phyloP scores from a whole-genome alignment of 192 early-diverging fungal species.

The Backusella liffmaniae region DNA sequence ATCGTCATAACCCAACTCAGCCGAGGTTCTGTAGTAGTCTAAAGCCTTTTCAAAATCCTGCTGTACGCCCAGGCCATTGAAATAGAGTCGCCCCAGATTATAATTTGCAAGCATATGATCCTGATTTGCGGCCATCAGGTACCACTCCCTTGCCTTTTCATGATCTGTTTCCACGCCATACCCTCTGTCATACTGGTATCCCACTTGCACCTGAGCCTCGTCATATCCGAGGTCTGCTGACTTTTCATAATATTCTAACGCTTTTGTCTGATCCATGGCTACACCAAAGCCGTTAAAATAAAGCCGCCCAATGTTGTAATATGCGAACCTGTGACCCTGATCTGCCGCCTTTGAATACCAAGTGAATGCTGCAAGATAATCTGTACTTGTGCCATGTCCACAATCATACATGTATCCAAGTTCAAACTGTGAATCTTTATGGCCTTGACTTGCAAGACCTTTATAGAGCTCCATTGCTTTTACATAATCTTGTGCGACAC shows the following conservation, averaged over 20 bases:
- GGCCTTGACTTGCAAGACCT: constrained; percentile 52
- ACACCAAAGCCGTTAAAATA: constrained; percentile 85
- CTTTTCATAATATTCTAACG: constrained; percentile 49
- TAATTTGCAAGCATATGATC: constrained; percentile 82
- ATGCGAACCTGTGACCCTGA: constrained; percentile 52
- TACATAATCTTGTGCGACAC: constrained; percentile 46
- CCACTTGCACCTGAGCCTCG: constrained; percentile 45
- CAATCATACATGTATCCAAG: constrained; percentile 75
- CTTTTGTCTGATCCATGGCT: constrained; percentile 43
- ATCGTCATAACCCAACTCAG: constrained; percentile 48
- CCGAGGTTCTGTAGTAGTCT: background rate
- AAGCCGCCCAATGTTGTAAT: constrained; percentile 75
- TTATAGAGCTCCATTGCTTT: constrained; percentile 62
- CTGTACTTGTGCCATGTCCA: constrained; percentile 51
- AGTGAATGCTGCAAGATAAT: constrained; percentile 46
- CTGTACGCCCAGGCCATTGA: constrained; percentile 67
- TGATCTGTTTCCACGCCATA: constrained; percentile 32
- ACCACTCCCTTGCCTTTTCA: constrained; percentile 61
- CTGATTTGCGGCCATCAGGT: constrained; percentile 65
- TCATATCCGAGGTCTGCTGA: constrained; percentile 52
- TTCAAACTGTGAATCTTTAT: constrained; percentile 60
- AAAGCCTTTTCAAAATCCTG: constrained; percentile 48
- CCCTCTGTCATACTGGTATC: background rate
- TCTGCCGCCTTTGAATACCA: constrained; percentile 61
- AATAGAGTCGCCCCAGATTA: constrained; percentile 77